phyloP scores from a whole-genome alignment of 140 eudicot genomes.

The Flaveria floridana region DNA sequence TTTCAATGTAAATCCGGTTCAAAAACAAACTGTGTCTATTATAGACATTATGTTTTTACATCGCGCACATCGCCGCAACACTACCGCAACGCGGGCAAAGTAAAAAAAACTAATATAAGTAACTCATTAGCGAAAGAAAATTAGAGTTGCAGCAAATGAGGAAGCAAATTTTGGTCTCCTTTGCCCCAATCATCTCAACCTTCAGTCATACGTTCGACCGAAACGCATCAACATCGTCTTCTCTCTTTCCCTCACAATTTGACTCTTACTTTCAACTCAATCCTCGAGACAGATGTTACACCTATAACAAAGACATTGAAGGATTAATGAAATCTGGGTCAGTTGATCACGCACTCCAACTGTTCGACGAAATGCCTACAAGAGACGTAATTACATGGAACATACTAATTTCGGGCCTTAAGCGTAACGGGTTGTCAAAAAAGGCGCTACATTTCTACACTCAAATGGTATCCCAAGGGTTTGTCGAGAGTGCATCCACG shows the following conservation, averaged over 20 bases:
- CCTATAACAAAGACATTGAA: conserved; percentile 41
- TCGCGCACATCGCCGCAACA: too few species aligned
- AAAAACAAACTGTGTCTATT: too few species aligned
- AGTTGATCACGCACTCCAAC: conserved; percentile 40
- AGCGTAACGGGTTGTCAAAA: conserved; percentile 38
- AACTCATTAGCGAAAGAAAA: too few species aligned
- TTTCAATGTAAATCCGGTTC: too few species aligned
- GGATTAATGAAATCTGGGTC: conserved; percentile 40
- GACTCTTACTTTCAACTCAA: conserved; percentile 38
- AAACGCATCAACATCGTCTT: conserved; percentile 29
- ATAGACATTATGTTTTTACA: too few species aligned
- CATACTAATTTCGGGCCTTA: conserved; percentile 51
- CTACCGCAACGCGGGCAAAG: too few species aligned
- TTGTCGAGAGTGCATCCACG: conserved; percentile 57
- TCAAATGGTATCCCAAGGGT: conserved; percentile 55
- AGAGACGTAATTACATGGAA: conserved; percentile 61
- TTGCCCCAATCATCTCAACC: conserved; percentile 33
- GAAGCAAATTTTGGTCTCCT: conserved; percentile 24
- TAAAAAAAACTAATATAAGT: too few species aligned
- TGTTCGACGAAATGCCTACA: conserved; percentile 56
- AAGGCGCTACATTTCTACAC: conserved; percentile 38
- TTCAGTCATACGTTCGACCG: conserved; percentile 22
- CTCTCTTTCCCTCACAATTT: conserved; percentile 19
- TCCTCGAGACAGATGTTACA: conserved; percentile 30
- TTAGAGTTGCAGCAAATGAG: conserved; percentile 23